Conservation (phyloP, 805 yeast species). For the Starmera dryadoides region DNA sequence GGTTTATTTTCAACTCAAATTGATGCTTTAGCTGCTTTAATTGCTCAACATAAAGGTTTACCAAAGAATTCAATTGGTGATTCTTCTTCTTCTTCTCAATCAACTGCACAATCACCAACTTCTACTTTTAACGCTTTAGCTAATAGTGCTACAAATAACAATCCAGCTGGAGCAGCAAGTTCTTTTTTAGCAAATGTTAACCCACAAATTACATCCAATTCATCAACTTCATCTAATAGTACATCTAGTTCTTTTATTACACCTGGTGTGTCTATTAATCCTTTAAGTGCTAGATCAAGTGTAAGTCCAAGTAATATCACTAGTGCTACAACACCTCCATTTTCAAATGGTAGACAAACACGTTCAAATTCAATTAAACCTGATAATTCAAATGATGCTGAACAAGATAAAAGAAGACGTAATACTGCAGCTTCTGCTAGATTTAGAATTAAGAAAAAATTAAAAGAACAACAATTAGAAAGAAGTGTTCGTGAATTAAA, state of each 20-base stretch:
- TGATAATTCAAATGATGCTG: conserved; percentile 25
- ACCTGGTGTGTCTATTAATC: not conserved
- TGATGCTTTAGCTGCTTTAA: conserved; percentile 62
- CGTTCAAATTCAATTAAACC: conserved; percentile 4
- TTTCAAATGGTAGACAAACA: not conserved
- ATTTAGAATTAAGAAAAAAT: conserved; percentile 85
- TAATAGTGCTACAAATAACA: no score
- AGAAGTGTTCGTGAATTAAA: conserved; percentile 63
- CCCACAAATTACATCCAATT: not conserved
- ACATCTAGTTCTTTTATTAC: not conserved
- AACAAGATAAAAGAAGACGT: conserved; percentile 70
- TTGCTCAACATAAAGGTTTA: conserved; percentile 56
- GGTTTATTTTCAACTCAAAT: conserved; percentile 67
- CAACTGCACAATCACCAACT: not conserved
- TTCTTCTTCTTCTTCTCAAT: not conserved
- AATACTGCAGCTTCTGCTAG: conserved; percentile 95
- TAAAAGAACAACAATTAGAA: conserved; percentile 90
- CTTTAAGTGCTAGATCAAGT: not conserved
- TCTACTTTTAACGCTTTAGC: not conserved
- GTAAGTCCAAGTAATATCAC: not conserved
- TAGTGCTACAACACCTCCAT: not conserved
- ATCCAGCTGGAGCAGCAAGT: no score
- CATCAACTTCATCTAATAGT: not conserved
- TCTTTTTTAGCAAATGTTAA: not conserved
- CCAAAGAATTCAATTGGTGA: not conserved